These are phyloP conservation scores for Starmerella etchellsii DNA, from an alignment of 805 yeast genomes.

Conservation along the genomic window DNA sequence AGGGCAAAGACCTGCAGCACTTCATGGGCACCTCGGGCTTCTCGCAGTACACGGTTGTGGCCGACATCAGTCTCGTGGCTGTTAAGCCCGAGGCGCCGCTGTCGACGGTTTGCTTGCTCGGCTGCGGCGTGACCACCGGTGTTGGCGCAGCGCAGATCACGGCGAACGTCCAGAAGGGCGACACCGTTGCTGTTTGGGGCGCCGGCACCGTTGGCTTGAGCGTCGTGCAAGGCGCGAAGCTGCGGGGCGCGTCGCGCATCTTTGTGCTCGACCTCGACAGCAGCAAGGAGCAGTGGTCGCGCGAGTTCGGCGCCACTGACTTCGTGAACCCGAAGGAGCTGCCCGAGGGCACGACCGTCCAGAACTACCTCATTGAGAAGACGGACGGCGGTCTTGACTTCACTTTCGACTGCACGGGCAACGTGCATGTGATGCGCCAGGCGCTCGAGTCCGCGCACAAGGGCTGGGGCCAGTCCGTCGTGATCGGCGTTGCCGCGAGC, in stretches of 20 bases:
- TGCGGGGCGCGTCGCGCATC: constrained; percentile 62
- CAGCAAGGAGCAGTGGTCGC: constrained; percentile 72
- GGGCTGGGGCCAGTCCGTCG: constrained; percentile 95
- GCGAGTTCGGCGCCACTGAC: constrained; percentile 87
- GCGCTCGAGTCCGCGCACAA: constrained; percentile 96
- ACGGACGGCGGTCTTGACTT: constrained; percentile 96
- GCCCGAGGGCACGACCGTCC: constrained; percentile 47
- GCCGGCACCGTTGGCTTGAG: constrained; percentile 96
- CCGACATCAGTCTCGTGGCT: constrained; percentile 92
- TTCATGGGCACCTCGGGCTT: constrained; percentile 98
- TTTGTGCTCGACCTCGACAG: constrained; percentile 82
- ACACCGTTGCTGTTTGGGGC: constrained; percentile 91
- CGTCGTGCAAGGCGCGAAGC: constrained; percentile 87
- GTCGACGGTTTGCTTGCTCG: constrained; percentile 82
- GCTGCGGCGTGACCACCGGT: constrained; percentile 98
- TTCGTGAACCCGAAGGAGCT: constrained; percentile 75
- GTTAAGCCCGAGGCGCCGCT: constrained; percentile 72
- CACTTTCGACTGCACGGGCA: constrained; percentile 98
- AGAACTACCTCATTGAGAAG: constrained; percentile 55
- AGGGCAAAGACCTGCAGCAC: constrained; percentile 72
- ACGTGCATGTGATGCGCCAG: constrained; percentile 83
- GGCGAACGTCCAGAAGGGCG: constrained; percentile 82
- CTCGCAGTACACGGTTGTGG: constrained; percentile 94
- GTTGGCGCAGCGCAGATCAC: constrained; percentile 95
- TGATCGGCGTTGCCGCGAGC: constrained; percentile 98